These are phyloP conservation scores for Datura wrightii DNA, from an alignment of 257 asterid species.

Conservation along the genomic window DNA sequence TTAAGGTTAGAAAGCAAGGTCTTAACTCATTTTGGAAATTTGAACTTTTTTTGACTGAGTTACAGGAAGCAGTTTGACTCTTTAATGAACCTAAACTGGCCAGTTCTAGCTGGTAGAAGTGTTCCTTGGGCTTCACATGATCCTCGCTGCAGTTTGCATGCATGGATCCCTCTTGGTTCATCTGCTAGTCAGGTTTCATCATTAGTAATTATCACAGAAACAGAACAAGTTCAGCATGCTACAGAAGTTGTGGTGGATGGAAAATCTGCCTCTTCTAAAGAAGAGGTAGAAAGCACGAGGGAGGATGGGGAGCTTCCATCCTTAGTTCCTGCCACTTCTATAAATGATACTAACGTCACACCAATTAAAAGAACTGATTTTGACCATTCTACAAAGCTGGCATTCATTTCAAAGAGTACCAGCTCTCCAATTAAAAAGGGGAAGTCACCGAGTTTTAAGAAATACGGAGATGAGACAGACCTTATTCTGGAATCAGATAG, in stretches of 20 bases:
- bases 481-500: slow-evolving; percentile 82
- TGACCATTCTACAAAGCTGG: slow-evolving; percentile 61
- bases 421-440: slow-evolving; percentile 65
- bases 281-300: slow-evolving; percentile 62
- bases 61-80: slow-evolving; percentile 86
- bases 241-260: slow-evolving; percentile 45
- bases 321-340: slow-evolving; percentile 50
- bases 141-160: slow-evolving; percentile 78
- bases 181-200: slow-evolving; percentile 44
- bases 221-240: slow-evolving; percentile 57
- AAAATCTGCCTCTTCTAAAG: slow-evolving; percentile 52
- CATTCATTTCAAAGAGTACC: slow-evolving; percentile 70
- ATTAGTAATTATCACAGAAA: slow-evolving; percentile 41
- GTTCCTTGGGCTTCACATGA: slow-evolving; percentile 90
- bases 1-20: slow-evolving; percentile 32
- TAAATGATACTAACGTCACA: slow-evolving; percentile 45
- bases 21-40: slow-evolving; percentile 38
- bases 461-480: slow-evolving; percentile 71
- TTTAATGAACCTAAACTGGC: slow-evolving; percentile 81
- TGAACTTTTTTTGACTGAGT: slow-evolving; percentile 55
- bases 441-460: slow-evolving; percentile 74
- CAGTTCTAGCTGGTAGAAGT: slow-evolving; percentile 62
- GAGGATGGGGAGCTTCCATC: slow-evolving; percentile 98
- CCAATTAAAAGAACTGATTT: slow-evolving; percentile 55
- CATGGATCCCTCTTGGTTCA: slow-evolving; percentile 59